Conservation (phyloP, 495 filamentous ascomycete species). For the Massariosphaeria phaeospora region DNA sequence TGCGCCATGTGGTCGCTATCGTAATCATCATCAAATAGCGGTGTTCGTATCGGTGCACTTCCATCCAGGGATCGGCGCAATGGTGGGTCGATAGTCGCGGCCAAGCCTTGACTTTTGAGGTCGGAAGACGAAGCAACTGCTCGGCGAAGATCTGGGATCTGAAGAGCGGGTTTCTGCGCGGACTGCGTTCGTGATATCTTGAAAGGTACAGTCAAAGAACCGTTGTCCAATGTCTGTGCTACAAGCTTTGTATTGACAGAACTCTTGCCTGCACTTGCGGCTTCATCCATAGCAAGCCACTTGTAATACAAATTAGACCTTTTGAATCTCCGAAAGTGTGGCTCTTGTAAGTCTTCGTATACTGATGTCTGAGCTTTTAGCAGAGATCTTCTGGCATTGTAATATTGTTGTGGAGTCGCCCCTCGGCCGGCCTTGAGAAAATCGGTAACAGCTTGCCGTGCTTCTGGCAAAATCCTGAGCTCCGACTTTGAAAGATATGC, state of each 20-base stretch:
- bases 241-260: slow-evolving; percentile 25
- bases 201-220: slow-evolving; percentile 25
- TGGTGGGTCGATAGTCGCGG: slow-evolving; percentile 41
- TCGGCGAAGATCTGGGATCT: slow-evolving; percentile 49
- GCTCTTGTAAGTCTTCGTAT: slow-evolving; percentile 73
- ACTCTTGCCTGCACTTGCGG: slow-evolving; percentile 41
- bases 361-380: slow-evolving; percentile 76
- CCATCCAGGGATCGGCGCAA: slow-evolving; percentile 55
- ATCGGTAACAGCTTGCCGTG: slow-evolving; percentile 61
- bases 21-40: slow-evolving; percentile 62
- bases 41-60: slow-evolving; percentile 47
- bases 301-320: slow-evolving; percentile 93
- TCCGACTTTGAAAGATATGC: slow-evolving; percentile 79
- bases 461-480: slow-evolving; percentile 65
- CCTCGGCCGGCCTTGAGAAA: slow-evolving; percentile 73
- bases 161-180: slow-evolving; percentile 7
- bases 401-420: slow-evolving; percentile 76
- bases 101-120: slow-evolving; percentile 44
- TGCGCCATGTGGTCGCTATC: slow-evolving; percentile 58
- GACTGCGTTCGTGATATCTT: slow-evolving; percentile 29
- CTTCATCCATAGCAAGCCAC: slow-evolving; percentile 83
- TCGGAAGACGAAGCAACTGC: slow-evolving; percentile 57
- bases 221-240: slow-evolving; percentile 24
- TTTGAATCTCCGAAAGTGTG: slow-evolving; percentile 79
- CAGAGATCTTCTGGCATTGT: slow-evolving; percentile 74